Percentiles rank a stretch among this genome's conserved stretches.
These are phyloP conservation scores for Aspergillus sp. DNA, from an alignment of 2,329 filamentous ascomycete species.

Conservation along the genomic window DNA sequence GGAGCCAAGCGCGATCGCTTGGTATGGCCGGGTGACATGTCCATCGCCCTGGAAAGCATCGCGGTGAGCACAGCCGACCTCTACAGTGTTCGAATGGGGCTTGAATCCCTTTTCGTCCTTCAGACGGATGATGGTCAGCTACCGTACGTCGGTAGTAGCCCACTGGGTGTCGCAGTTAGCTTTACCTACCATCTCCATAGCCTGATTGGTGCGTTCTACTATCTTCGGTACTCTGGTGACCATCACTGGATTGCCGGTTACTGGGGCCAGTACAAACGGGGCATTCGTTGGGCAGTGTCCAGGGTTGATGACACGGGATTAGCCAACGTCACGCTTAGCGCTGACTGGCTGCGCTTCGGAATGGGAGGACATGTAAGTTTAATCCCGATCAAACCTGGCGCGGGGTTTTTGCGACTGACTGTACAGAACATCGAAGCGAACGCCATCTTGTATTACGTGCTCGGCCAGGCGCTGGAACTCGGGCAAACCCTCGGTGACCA, in stretches of 20 bases:
- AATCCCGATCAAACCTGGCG: neutral
- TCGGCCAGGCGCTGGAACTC: slow-evolving; percentile 14
- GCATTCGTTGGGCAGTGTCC: slow-evolving; percentile 32
- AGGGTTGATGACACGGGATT: slow-evolving; percentile 36
- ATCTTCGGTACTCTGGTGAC: slow-evolving; percentile 37
- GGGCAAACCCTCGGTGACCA: slow-evolving; percentile 14
- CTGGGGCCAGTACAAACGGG: slow-evolving; percentile 39
- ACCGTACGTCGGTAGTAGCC: slow-evolving; percentile 44
- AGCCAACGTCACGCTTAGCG: slow-evolving; percentile 37
- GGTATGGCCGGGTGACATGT: slow-evolving; percentile 55
- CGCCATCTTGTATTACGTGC: slow-evolving; percentile 33
- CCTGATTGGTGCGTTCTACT: slow-evolving; percentile 37
- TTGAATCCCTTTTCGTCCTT: slow-evolving; percentile 40
- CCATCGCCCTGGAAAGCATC: slow-evolving; percentile 46
- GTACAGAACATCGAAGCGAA: slow-evolving; percentile 29
- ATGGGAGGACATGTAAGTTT: slow-evolving; percentile 39
- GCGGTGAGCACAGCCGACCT: slow-evolving; percentile 48
- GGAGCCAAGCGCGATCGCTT: slow-evolving; percentile 34
- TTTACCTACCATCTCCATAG: slow-evolving; percentile 50
- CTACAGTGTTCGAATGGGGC: slow-evolving; percentile 40
- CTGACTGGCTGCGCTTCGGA: slow-evolving; percentile 42
- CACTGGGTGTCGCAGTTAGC: slow-evolving; percentile 32
- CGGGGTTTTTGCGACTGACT: neutral
- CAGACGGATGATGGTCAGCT: slow-evolving; percentile 39
- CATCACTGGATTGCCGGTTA: slow-evolving; percentile 29